Base-by-base conservation (phyloP, 2,329 filamentous ascomycete genomes). In the Colletotrichum plurivorum region DNA sequence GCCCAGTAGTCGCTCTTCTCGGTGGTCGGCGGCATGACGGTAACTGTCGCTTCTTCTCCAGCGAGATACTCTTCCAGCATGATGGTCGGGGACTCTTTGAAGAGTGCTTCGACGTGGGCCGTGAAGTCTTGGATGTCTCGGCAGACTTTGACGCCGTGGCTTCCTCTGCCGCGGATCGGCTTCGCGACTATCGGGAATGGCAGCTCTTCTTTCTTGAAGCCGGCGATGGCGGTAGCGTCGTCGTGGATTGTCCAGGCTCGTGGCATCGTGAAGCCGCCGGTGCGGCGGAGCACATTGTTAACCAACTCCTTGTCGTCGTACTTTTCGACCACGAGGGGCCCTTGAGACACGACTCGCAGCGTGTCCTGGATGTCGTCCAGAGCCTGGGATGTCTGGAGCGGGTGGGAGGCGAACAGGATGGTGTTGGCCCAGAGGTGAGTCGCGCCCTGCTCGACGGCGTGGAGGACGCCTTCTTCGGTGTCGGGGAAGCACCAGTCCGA, bases 391-490 rank as follows among this genome's bases (percentile, higher is more conserved):
- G 69, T 78, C 65, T 88, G 84, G 0, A 87, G 75, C 2, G 85
- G 84, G 73, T 87, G 84, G 0, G 78, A 77, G 0, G 79, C 77
- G 71, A 87, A 87, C 1, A 87, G 73, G 48, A 87, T 82, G 0
- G 84, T 87, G 70, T 87, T 87, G 1, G 84, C 83, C 84, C 84
- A 87, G 3, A 87, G 73, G 70, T 84, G 80, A 1, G 81, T 86
- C 0, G 82, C 81, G 0, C 83, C 82, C 45, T 74, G 73, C 3
- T 78, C 59, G 1, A 85, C 58, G 0, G 84, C 84, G 4, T 74
- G 66, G 0, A 80, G 52, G n/a, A 84, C 82, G 1, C 82, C 82
- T 3, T 76, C 75, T 65, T 83, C 80, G 8, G 80, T 82, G 67
- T 85, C 83, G 2, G 83, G 78, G 64, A 83, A 84, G 52, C 78